Evolutionary conservation across 495 filamentous ascomycete genomes (phyloP), one percentile per base, ranked within the genome.

Genomic region (Tuber brumale): DNA sequence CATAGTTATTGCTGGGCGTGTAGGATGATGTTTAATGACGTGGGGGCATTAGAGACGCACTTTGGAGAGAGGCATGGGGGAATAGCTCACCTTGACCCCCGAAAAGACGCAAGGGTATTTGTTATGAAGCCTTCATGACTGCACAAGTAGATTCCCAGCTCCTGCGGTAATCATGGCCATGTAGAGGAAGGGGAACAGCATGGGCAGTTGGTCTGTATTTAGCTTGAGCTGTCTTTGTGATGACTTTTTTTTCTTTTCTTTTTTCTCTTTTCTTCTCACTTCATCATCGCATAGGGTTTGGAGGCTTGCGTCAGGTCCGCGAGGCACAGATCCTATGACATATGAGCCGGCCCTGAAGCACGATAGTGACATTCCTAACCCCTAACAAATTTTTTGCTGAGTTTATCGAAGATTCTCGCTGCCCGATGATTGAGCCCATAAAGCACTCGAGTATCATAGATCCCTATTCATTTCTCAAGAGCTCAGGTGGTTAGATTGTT

Each of bases 1-100:
- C 78, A 80, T 35, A 42, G 72, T 43, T 80, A 80, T 72, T 80
- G 78, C 21, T 75, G 78, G 78, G 35, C 79, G 43, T 80, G 78
- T 23, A 19, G 73, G 43, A 77, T 78, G 35, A 42, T 79, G 70
- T 80, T 80, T 73, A 66, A 75, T 10, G 78, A 80, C 31, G 70
- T 73, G 19, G 48, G 35, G 9, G 61, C 27, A 39, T 75, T 80
- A 37, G 76, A 79, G 73, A 70, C 37, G 16, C 78, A 80, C 69
- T 73, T 75, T 73, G 73, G 70, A 31, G 48, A 61, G 70, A 80
- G 71, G 42, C 78, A 80, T 51, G 71, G 76, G 8, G 43, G 45
- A 42, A 70, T 48, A 10, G 46, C 37, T 39, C n/a, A 18, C 12
- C 10, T 31, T 61, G 57, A 61, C 27, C 16, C 23, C n/a, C n/a